Percentiles rank a stretch among this genome's conserved stretches.
These are phyloP conservation scores for Phytophthora lateralis DNA, from an alignment of 352 stramenopile genomes.

Conservation along the genomic window DNA sequence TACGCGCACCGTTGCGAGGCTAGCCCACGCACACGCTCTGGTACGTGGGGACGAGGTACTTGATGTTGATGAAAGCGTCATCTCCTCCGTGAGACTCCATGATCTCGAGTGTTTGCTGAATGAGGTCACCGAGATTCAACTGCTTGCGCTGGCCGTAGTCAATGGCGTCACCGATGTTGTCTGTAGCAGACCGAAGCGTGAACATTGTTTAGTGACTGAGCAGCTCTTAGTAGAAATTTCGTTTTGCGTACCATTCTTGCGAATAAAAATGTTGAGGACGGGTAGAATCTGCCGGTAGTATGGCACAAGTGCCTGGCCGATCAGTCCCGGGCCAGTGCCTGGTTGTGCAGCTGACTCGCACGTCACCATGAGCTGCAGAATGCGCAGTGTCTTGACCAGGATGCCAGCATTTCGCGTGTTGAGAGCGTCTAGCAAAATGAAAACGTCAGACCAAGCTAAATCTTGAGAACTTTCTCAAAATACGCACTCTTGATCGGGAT, in stretches of 20 bases:
- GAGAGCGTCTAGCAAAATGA: slow-evolving; percentile 57
- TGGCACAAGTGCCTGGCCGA: slow-evolving; percentile 96
- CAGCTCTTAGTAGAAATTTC: not conserved
- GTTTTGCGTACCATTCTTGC: slow-evolving; percentile 87
- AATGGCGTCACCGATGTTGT: slow-evolving; percentile 96
- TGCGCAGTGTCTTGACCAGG: slow-evolving; percentile 97
- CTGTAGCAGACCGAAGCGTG: slow-evolving; percentile 32
- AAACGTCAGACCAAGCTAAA: slow-evolving; percentile 2
- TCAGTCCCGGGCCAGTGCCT: slow-evolving; percentile 85
- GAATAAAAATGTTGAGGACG: slow-evolving; percentile 97
- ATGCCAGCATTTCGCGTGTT: slow-evolving; percentile 95
- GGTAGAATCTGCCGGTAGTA: slow-evolving; percentile 98
- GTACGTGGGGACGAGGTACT: slow-evolving; percentile 97
- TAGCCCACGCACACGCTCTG: slow-evolving; percentile 91
- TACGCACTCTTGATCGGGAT: slow-evolving; percentile 96
- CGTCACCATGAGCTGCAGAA: slow-evolving; percentile 95
- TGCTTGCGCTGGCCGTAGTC: slow-evolving; percentile 96
- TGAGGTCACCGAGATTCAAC: slow-evolving; percentile 95
- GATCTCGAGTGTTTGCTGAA: slow-evolving; percentile 96
- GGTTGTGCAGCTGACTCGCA: slow-evolving; percentile 87
- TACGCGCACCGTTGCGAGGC: not conserved
- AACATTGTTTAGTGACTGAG: not conserved
- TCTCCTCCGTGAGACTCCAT: slow-evolving; percentile 96
- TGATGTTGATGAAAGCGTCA: slow-evolving; percentile 99
- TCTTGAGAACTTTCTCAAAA: not conserved